Conservation (phyloP, 2,329 filamentous ascomycete species). For the Colletotrichum nymphaeae region DNA sequence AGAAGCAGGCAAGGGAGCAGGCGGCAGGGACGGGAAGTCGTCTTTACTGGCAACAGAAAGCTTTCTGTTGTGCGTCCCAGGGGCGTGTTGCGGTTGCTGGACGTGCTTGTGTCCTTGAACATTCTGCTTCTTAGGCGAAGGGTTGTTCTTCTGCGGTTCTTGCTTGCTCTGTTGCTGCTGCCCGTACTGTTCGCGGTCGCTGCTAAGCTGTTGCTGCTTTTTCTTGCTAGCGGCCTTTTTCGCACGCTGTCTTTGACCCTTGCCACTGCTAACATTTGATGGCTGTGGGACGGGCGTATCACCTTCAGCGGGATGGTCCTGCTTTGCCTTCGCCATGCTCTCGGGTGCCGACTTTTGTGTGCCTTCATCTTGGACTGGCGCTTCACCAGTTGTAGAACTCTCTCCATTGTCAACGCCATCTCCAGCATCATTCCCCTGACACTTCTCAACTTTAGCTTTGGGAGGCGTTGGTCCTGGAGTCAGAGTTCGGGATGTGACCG, state of each 20-base stretch:
- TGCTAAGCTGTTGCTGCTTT: slow-evolving; percentile 24
- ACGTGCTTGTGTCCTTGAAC: background rate
- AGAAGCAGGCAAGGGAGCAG: background rate
- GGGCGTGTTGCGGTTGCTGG: background rate
- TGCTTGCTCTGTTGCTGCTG: slow-evolving; percentile 17
- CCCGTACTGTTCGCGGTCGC: slow-evolving; percentile 12
- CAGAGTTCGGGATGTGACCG: slow-evolving; percentile 15
- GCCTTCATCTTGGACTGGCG: background rate
- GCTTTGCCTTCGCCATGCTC: background rate
- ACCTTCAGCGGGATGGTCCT: background rate
- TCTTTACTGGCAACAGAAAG: slow-evolving; percentile 32
- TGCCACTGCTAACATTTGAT: background rate
- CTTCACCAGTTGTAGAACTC: background rate
- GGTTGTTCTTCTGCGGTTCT: slow-evolving; percentile 8
- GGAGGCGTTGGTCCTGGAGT: slow-evolving; percentile 16
- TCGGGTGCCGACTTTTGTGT: background rate
- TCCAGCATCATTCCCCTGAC: background rate
- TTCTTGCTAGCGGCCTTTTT: slow-evolving; percentile 30
- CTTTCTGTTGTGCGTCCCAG: background rate
- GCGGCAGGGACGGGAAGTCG: slow-evolving; percentile 42
- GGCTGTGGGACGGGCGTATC: background rate
- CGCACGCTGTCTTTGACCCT: background rate
- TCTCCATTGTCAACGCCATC: background rate
- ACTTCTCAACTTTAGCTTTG: background rate
- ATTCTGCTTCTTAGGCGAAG: slow-evolving; percentile 23